phyloP scores from a whole-genome alignment of 2,329 filamentous ascomycete genomes.

The Aureobasidium mangrovei region DNA sequence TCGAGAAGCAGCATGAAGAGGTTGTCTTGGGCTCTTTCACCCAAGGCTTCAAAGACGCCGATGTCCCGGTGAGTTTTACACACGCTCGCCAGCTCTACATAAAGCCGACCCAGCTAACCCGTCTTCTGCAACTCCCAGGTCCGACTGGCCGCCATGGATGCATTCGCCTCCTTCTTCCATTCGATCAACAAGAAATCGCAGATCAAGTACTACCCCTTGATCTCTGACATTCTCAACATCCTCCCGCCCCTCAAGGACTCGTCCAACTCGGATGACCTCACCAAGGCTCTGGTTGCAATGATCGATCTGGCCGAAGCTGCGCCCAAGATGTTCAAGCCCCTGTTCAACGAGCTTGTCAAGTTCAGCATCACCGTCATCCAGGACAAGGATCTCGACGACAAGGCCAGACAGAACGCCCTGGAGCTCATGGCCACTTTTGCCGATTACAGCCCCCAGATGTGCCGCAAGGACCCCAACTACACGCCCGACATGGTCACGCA shows the following conservation, averaged over 20 bases:
- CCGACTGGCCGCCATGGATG: conserved; percentile 87
- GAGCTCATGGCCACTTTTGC: conserved; percentile 98
- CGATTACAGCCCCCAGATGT: conserved; percentile 88
- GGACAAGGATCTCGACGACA: conserved; percentile 87
- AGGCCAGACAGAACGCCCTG: conserved; percentile 85
- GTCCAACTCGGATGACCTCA: conserved; percentile 82
- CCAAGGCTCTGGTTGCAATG: conserved; percentile 78
- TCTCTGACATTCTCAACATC: conserved; percentile 89
- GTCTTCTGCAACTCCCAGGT: conserved; percentile 47
- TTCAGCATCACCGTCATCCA: conserved; percentile 91
- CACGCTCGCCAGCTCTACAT: not conserved
- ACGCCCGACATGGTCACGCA: conserved; percentile 97
- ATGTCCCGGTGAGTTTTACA: conserved; percentile 55
- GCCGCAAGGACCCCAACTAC: conserved; percentile 86
- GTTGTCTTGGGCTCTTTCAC: conserved; percentile 83
- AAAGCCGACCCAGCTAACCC: conserved; percentile 15
- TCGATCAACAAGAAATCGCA: conserved; percentile 82
- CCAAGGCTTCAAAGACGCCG: conserved; percentile 83
- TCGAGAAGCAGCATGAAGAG: conserved; percentile 90
- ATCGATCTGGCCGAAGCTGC: conserved; percentile 93
- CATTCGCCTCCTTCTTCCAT: conserved; percentile 92
- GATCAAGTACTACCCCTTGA: conserved; percentile 74
- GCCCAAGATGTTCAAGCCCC: conserved; percentile 91
- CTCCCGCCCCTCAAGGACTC: conserved; percentile 88
- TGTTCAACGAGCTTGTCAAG: conserved; percentile 88